Evolutionary conservation across 164 flowering plant species (phyloP).

Genomic region (grape (Vitis vinifera)): DNA sequence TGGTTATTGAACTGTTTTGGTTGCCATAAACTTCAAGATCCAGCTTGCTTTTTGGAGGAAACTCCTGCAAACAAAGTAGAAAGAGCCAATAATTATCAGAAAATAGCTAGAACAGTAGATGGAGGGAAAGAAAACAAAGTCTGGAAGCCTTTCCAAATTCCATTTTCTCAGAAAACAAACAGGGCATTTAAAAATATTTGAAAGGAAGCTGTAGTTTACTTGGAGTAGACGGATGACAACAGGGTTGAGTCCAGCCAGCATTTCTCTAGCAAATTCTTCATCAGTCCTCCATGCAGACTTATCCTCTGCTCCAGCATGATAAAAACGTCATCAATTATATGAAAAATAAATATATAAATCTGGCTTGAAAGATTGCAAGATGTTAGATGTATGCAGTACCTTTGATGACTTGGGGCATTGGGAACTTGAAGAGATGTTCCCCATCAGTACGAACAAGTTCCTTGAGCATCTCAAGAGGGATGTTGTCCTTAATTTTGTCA

Average conservation of each 20-base stretch:
- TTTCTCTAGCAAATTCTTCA: slow-evolving; percentile 81
- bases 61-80: slow-evolving; percentile 38
- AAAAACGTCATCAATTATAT: too few relatives aligned
- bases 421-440: slow-evolving; percentile 42
- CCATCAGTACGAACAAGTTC: slow-evolving; percentile 52
- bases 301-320: too few relatives aligned
- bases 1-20: slow-evolving; percentile 43
- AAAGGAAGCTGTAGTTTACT: slow-evolving; percentile 28
- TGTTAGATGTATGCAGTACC: slow-evolving; percentile 29
- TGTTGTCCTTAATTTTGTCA: slow-evolving; percentile 28
- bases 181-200: not conserved
- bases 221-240: slow-evolving; percentile 48
- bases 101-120: too few relatives aligned
- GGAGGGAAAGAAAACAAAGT: not conserved
- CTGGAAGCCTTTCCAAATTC: not conserved
- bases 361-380: too few relatives aligned
- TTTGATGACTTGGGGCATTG: slow-evolving; percentile 71
- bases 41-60: slow-evolving; percentile 57
- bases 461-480: slow-evolving; percentile 51
- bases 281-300: slow-evolving; percentile 22
- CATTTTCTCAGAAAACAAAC: not conserved
- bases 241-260: slow-evolving; percentile 85
- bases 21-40: slow-evolving; percentile 40
- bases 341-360: too few relatives aligned
- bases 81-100: not conserved